Conservation (phyloP, 78 protist genomes). For the Speleostelium caveatum region DNA sequence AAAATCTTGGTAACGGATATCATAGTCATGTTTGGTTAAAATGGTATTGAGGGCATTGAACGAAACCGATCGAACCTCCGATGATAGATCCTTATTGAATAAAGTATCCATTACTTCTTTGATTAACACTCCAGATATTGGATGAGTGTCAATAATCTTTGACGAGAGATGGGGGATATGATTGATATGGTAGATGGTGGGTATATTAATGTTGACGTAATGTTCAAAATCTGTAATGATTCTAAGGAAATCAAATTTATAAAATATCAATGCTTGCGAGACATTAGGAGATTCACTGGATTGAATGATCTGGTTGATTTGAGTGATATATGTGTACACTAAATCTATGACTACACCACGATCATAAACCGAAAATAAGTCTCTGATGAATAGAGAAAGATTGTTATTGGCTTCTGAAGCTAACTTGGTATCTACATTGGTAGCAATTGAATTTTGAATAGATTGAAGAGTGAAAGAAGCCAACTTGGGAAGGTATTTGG, state of each 20-base stretch:
- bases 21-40: slow-evolving; percentile 65
- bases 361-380: slow-evolving; percentile 51
- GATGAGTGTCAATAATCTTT: slow-evolving; percentile 38
- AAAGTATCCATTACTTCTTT: slow-evolving; percentile 36
- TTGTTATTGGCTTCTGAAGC: slow-evolving; percentile 69
- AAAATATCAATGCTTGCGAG: slow-evolving; percentile 27
- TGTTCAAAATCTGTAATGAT: slow-evolving; percentile 61
- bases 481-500: slow-evolving; percentile 45
- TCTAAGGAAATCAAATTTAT: slow-evolving; percentile 54
- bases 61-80: slow-evolving; percentile 38
- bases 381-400: slow-evolving; percentile 47
- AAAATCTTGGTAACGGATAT: slow-evolving; percentile 37
- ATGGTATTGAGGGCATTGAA: slow-evolving; percentile 22
- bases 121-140: slow-evolving; percentile 47
- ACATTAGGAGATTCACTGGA: not conserved
- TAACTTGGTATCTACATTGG: not conserved
- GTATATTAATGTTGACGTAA: slow-evolving; percentile 56
- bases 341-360: slow-evolving; percentile 29
- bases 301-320: slow-evolving; percentile 30
- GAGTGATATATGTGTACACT: slow-evolving; percentile 18
- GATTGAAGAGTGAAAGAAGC: slow-evolving; percentile 29
- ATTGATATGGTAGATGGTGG: not conserved
- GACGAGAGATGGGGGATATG: slow-evolving; percentile 19
- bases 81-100: not conserved
- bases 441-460: slow-evolving; percentile 4